A percentile compares a stretch with the other conserved stretches of the same genome.
Conservation (phyloP, 2,329 filamentous ascomycete species). For the Trichoderma semiorbis region DNA sequence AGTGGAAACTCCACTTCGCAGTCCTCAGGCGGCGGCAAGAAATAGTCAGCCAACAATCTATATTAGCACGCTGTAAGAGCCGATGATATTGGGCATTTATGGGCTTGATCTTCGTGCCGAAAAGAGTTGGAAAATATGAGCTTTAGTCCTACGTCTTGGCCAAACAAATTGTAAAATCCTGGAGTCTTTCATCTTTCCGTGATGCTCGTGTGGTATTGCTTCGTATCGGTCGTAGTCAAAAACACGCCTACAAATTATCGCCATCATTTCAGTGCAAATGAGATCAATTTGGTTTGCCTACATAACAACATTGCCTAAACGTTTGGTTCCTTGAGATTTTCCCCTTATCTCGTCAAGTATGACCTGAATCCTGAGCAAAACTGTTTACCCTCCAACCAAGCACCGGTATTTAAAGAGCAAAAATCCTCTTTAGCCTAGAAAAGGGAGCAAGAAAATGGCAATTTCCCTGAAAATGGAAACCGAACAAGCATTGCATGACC, state of each 20-base stretch:
- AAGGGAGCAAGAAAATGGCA: neutral
- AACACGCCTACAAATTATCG: neutral
- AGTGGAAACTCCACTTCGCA: constrained; percentile 32
- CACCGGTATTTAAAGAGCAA: constrained; percentile 7
- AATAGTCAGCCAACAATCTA: neutral
- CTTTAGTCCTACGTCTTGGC: neutral
- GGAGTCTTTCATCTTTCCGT: neutral
- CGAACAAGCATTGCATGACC: neutral
- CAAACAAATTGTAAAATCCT: neutral
- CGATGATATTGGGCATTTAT: too few relatives aligned
- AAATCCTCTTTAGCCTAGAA: constrained; percentile 8
- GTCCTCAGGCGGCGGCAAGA: constrained; percentile 14
- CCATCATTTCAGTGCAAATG: neutral
- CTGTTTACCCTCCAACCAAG: neutral
- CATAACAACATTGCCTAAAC: neutral
- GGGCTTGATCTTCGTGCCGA: neutral
- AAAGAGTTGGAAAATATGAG: neutral
- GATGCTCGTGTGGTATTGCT: neutral
- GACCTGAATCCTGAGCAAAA: neutral
- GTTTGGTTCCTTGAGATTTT: neutral
- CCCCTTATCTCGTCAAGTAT: neutral
- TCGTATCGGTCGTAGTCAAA: neutral
- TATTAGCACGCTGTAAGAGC: neutral
- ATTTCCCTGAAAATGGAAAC: neutral
- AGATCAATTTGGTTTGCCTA: neutral